These are phyloP conservation scores for Phytomonas sp. DNA, from an alignment of 208 protist genomes.

Conservation along the genomic window DNA sequence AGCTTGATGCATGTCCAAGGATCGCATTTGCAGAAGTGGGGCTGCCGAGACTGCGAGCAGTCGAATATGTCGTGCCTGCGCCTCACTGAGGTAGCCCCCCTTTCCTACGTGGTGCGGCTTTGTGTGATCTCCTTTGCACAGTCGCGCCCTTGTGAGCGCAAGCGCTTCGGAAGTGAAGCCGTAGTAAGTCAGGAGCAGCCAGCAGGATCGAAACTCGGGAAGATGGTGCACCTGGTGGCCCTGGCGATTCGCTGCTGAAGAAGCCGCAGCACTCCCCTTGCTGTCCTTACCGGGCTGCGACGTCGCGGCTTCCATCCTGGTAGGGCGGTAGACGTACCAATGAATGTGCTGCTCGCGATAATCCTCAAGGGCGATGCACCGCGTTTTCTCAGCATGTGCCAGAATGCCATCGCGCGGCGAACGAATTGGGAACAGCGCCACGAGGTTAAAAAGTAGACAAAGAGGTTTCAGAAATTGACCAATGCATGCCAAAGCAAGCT, in stretches of 20 bases:
- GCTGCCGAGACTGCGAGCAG: constrained; percentile 47
- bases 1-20: constrained; percentile 63
- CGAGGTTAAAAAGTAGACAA: constrained; percentile 47
- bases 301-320: constrained; percentile 12
- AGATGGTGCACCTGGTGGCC: constrained; percentile 21
- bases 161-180: constrained; percentile 54
- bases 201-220: constrained; percentile 57
- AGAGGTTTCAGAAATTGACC: constrained; percentile 52
- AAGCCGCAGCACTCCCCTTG: constrained; percentile 1
- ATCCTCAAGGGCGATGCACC: constrained; percentile 35
- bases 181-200: constrained; percentile 79
- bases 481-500: constrained; percentile 33
- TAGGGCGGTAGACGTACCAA: constrained; percentile 43
- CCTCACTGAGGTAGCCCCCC: constrained; percentile 16
- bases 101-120: background rate
- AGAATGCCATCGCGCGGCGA: constrained; percentile 32
- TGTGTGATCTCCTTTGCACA: constrained; percentile 6
- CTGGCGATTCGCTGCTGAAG: constrained; percentile 18
- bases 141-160: background rate
- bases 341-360: constrained; percentile 38
- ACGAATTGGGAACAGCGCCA: constrained; percentile 50
- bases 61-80: constrained; percentile 40
- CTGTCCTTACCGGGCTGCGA: constrained; percentile 12
- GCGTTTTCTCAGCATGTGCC: constrained; percentile 41
- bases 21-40: constrained; percentile 74